Conservation (phyloP, 352 stramenopile species). For the Phytophthora citricola region DNA sequence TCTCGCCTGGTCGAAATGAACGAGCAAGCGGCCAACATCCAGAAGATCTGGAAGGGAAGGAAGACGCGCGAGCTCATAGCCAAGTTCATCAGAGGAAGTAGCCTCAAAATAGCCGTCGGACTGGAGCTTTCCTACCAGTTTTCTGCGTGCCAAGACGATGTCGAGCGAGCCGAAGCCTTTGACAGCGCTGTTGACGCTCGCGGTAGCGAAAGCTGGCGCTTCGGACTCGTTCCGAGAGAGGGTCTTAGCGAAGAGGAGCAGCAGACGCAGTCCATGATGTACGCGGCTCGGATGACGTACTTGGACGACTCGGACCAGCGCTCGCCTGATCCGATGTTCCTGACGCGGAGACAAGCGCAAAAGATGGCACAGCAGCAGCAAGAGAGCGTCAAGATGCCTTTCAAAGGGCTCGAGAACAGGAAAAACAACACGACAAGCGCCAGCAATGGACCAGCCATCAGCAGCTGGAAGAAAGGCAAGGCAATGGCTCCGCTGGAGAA, state of each 20-base stretch:
- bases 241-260: slow-evolving; percentile 50
- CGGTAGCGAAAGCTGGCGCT: slow-evolving; percentile 17
- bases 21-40: slow-evolving; percentile 47
- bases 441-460: slow-evolving; percentile 18
- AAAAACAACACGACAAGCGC: slow-evolving; percentile 31
- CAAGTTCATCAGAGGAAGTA: slow-evolving; percentile 49
- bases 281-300: slow-evolving; percentile 82
- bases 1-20: slow-evolving; percentile 43
- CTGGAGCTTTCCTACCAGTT: neutral
- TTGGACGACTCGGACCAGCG: slow-evolving; percentile 56
- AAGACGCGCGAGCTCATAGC: slow-evolving; percentile 58
- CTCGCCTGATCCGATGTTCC: slow-evolving; percentile 69
- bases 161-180: slow-evolving; percentile 14
- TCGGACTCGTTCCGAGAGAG: slow-evolving; percentile 12
- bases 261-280: slow-evolving; percentile 76
- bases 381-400: slow-evolving; percentile 44
- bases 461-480: slow-evolving; percentile 56
- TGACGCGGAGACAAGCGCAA: slow-evolving; percentile 80
- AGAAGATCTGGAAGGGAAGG: slow-evolving; percentile 65
- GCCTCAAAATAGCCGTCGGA: slow-evolving; percentile 7
- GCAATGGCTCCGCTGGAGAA: slow-evolving; percentile 37
- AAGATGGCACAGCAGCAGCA: slow-evolving; percentile 67
- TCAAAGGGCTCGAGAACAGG: slow-evolving; percentile 53
- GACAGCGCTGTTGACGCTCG: slow-evolving; percentile 24
- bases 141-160: slow-evolving; percentile 12